phyloP scores from a whole-genome alignment of 169 alveolate species.

The Eimeria praecox region DNA sequence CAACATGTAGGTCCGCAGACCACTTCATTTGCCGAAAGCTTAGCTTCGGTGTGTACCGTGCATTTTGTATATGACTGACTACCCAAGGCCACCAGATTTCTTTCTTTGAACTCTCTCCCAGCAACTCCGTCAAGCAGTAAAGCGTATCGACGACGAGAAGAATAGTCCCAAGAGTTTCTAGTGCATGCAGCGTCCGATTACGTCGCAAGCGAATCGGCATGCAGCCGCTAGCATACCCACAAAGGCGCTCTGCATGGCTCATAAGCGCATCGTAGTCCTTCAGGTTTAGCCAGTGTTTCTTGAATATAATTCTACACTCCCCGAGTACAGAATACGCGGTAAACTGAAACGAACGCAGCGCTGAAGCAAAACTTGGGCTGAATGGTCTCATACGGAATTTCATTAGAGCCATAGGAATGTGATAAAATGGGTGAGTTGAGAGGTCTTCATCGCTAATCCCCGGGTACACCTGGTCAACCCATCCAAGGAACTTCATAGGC shows the following conservation, averaged over 20 bases:
- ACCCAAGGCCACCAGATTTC: constrained; percentile 45
- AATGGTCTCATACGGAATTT: not conserved
- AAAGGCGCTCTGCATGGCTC: constrained; percentile 14
- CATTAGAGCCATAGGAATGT: not conserved
- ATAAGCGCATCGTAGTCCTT: not conserved
- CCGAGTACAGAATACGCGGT: not conserved
- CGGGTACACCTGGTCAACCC: not conserved
- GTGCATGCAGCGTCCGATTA: not conserved
- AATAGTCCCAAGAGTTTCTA: constrained; percentile 6
- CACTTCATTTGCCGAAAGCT: not conserved
- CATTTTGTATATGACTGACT: not conserved
- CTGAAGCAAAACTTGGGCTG: not conserved
- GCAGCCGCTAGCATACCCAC: not conserved
- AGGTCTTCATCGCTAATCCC: not conserved
- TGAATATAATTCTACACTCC: not conserved
- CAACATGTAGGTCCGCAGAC: not conserved
- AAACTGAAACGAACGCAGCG: not conserved
- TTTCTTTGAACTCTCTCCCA: not conserved
- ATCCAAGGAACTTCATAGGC: not conserved
- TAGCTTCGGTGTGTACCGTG: not conserved
- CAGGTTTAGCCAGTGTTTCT: not conserved
- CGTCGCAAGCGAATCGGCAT: not conserved
- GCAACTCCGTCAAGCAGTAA: not conserved
- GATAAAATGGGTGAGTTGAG: not conserved
- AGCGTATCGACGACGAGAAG: constrained; percentile 6